phyloP scores from a whole-genome alignment of 805 yeast species.

The Wilhelminamyces savonicus region DNA sequence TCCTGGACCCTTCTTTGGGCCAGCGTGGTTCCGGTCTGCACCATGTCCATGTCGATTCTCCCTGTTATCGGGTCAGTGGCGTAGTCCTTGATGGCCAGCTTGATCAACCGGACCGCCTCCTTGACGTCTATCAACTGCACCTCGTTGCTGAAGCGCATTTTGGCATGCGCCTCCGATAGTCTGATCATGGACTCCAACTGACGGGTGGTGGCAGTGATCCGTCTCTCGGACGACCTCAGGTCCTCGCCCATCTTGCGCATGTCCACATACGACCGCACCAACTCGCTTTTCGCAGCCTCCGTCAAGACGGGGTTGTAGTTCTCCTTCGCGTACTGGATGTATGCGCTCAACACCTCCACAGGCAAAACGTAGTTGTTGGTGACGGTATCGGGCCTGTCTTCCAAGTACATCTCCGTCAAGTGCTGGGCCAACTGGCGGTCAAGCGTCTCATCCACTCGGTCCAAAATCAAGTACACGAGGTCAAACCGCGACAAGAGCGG shows the following conservation, averaged over 20 bases:
- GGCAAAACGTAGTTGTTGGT: conserved; percentile 67
- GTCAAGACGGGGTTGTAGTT: conserved; percentile 75
- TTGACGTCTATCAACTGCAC: conserved; percentile 80
- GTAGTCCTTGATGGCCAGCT: conserved; percentile 92
- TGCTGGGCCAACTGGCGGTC: conserved; percentile 89
- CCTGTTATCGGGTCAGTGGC: conserved; percentile 98
- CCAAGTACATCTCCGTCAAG: conserved; percentile 85
- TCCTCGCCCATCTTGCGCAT: conserved; percentile 96
- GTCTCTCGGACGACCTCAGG: conserved; percentile 72
- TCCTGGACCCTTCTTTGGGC: conserved; percentile 76
- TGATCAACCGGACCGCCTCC: conserved; percentile 90
- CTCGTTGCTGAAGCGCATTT: conserved; percentile 70
- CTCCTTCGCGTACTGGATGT: conserved; percentile 93
- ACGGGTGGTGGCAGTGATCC: conserved; percentile 97
- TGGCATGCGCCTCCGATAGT: conserved; percentile 93
- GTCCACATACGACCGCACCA: conserved; percentile 83
- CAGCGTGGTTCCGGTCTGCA: conserved; percentile 91
- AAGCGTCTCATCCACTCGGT: conserved; percentile 79
- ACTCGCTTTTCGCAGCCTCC: conserved; percentile 71
- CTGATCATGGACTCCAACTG: conserved; percentile 96
- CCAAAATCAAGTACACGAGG: conserved; percentile 84
- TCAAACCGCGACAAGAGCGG: conserved; percentile 93
- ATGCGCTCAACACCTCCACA: conserved; percentile 78
- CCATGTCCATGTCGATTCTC: conserved; percentile 92
- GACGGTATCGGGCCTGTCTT: conserved; percentile 75